phyloP scores from a whole-genome alignment of 768 basidiomycete genomes.

The Pisolithus marmoratus region DNA sequence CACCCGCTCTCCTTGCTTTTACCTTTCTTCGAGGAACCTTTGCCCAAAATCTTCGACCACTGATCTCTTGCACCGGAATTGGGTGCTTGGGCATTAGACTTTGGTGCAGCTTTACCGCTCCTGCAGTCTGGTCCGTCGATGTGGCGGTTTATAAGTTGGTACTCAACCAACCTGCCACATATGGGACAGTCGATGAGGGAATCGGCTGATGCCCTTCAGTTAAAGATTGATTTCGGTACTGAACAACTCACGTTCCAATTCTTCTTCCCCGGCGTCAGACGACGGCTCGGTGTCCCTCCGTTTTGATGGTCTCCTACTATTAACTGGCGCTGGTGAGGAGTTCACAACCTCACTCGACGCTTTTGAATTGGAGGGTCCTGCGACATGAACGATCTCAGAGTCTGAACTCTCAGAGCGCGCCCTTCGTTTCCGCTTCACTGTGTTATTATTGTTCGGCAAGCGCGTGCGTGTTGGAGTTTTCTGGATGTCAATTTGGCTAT shows the following conservation, averaged over 20 bases:
- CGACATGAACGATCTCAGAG: conserved; percentile 22
- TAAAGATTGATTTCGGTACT: neutral
- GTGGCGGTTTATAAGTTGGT: conserved; percentile 53
- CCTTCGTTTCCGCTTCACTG: conserved; percentile 33
- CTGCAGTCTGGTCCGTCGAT: conserved; percentile 53
- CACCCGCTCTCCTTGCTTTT: conserved; percentile 35
- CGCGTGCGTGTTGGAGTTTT: conserved; percentile 14
- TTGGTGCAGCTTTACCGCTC: conserved; percentile 12
- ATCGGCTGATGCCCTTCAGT: conserved; percentile 22
- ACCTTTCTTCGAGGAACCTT: conserved; percentile 30
- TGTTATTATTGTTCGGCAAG: conserved; percentile 12
- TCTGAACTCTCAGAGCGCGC: conserved; percentile 17
- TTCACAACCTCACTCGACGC: conserved; percentile 17
- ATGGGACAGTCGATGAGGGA: conserved; percentile 54
- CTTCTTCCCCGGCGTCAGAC: conserved; percentile 29
- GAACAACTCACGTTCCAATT: conserved; percentile 16
- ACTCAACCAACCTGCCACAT: conserved; percentile 44
- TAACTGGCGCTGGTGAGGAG: conserved; percentile 18
- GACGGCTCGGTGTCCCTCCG: conserved; percentile 17
- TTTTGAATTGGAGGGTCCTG: conserved; percentile 25
- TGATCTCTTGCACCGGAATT: conserved; percentile 22
- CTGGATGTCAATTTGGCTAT: neutral
- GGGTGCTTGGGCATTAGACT: conserved; percentile 16
- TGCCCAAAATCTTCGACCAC: conserved; percentile 40
- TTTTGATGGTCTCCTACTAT: conserved; percentile 14